These are phyloP conservation scores for Juglanconis oblonga DNA, from an alignment of 2,329 filamentous ascomycete genomes.

Conservation along the genomic window DNA sequence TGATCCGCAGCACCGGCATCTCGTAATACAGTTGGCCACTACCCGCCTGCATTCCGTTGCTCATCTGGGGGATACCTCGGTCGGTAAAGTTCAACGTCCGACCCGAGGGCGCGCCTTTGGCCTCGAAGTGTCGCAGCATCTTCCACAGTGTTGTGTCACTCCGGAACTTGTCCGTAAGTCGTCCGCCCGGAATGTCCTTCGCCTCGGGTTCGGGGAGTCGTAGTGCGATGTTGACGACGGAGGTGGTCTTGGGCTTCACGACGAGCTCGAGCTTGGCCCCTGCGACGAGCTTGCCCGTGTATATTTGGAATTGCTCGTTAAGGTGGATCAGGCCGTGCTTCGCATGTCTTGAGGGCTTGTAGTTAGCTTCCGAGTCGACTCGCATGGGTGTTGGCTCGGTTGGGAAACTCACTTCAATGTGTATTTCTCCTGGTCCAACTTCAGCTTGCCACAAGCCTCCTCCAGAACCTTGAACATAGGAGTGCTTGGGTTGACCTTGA, in stretches of 20 bases:
- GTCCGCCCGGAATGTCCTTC: slow-evolving; percentile 57
- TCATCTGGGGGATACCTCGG: slow-evolving; percentile 66
- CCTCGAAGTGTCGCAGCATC: slow-evolving; percentile 85
- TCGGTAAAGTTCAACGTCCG: slow-evolving; percentile 77
- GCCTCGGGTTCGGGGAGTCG: slow-evolving; percentile 75
- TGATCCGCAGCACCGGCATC: slow-evolving; percentile 77
- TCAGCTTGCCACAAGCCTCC: slow-evolving; percentile 83
- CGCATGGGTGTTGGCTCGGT: no score
- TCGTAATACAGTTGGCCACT: slow-evolving; percentile 85
- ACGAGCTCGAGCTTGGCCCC: slow-evolving; percentile 94
- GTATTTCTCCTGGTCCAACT: slow-evolving; percentile 69
- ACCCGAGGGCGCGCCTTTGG: slow-evolving; percentile 60
- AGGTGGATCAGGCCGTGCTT: slow-evolving; percentile 78
- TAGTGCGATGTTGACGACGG: slow-evolving; percentile 83
- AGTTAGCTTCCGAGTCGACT: neutral
- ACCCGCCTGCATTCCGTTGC: slow-evolving; percentile 47
- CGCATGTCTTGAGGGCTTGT: slow-evolving; percentile 56
- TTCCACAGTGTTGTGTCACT: slow-evolving; percentile 89
- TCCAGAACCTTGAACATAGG: slow-evolving; percentile 81
- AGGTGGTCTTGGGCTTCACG: slow-evolving; percentile 78
- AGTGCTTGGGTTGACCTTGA: slow-evolving; percentile 81
- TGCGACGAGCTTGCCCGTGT: slow-evolving; percentile 66
- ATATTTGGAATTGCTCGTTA: slow-evolving; percentile 63
- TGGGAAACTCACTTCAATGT: slow-evolving; percentile 66
- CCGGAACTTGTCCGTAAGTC: slow-evolving; percentile 80